These are phyloP conservation scores for Penicillium cinerascens DNA, from an alignment of 495 filamentous ascomycete genomes.

Conservation along the genomic window DNA sequence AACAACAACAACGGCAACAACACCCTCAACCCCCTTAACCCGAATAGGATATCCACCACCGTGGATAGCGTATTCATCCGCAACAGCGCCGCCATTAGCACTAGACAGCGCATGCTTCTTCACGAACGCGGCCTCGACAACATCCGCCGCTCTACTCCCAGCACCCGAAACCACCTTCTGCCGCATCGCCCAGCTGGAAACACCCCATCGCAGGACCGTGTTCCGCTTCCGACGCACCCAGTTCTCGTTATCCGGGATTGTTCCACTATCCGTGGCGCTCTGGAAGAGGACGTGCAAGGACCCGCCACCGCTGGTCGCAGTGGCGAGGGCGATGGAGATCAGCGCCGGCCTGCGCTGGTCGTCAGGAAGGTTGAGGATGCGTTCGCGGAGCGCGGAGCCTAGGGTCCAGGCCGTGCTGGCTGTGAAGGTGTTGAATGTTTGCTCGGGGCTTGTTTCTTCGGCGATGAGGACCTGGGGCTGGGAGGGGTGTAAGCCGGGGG, in stretches of 20 bases:
- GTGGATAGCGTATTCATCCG: conserved; percentile 67
- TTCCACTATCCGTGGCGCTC: conserved; percentile 52
- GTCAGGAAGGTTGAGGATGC: conserved; percentile 53
- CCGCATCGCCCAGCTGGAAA: conserved; percentile 63
- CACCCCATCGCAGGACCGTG: conserved; percentile 67
- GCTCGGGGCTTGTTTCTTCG: conserved; percentile 45
- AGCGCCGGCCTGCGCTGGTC: conserved; percentile 49
- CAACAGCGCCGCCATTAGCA: conserved; percentile 39
- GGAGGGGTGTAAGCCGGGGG: conserved; percentile 5
- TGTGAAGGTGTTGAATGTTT: conserved; percentile 62
- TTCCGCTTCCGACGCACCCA: conserved; percentile 61
- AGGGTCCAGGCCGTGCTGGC: conserved; percentile 62
- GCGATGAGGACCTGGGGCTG: conserved; percentile 48
- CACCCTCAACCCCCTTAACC: conserved; percentile 65
- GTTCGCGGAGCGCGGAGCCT: conserved; percentile 58
- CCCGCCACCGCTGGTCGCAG: conserved; percentile 34
- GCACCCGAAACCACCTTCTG: conserved; percentile 45
- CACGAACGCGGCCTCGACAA: conserved; percentile 57
- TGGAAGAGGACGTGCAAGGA: conserved; percentile 59
- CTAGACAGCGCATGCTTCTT: conserved; percentile 51
- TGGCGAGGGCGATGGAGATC: conserved; percentile 59
- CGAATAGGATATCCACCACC: conserved; percentile 70
- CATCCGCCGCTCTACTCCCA: conserved; percentile 16
- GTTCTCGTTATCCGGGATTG: conserved; percentile 58
- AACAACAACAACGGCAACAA: conserved; percentile 71